These are phyloP conservation scores for Thraustochytrium sp. DNA, from an alignment of 352 stramenopile genomes.

Conservation along the genomic window DNA sequence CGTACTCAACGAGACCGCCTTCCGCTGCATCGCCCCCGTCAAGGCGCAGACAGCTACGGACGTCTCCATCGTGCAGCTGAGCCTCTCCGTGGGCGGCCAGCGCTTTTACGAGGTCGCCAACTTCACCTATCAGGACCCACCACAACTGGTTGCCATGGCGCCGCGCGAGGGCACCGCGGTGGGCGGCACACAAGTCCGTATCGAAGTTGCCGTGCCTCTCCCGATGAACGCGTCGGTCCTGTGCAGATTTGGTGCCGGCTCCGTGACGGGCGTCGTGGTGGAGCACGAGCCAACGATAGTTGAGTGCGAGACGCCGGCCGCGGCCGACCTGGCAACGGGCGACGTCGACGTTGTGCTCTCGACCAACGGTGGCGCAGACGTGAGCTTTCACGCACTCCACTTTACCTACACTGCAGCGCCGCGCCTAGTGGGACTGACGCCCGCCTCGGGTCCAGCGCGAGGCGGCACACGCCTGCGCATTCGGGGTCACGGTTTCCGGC, in stretches of 20 bases:
- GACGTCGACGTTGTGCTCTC: background rate
- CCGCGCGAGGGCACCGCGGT: background rate
- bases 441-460: background rate
- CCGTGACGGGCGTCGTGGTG: background rate
- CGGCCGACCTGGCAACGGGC: background rate
- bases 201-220: background rate
- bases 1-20: background rate
- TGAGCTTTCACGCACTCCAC: background rate
- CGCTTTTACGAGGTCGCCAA: background rate
- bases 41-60: background rate
- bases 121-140: background rate
- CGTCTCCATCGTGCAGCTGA: background rate
- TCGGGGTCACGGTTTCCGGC: background rate
- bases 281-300: background rate
- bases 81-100: background rate
- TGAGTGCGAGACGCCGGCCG: background rate
- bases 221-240: background rate
- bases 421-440: background rate
- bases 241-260: background rate
- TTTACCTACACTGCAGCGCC: background rate
- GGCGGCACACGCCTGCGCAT: background rate
- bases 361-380: background rate
- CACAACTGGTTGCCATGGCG: background rate
- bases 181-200: background rate
- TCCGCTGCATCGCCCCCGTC: background rate